Conservation (phyloP, 2,329 filamentous ascomycete genomes). For the Trichoderma pleuroti region DNA sequence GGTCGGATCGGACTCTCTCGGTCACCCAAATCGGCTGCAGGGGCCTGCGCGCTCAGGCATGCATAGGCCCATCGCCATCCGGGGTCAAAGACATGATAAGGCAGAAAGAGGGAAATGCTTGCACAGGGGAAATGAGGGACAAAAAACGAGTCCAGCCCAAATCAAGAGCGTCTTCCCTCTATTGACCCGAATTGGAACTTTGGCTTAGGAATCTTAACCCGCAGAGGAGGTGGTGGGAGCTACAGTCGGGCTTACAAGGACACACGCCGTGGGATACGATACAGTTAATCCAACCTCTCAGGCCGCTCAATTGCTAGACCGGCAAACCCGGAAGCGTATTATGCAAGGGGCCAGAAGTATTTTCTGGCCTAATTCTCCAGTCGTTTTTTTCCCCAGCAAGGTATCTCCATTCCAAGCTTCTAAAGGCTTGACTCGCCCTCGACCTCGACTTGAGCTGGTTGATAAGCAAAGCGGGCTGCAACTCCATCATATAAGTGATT, state of each 20-base stretch:
- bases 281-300: not conserved
- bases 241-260: not conserved
- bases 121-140: not conserved
- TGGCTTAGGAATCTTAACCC: not conserved
- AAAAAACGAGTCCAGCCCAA: not conserved
- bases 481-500: not conserved
- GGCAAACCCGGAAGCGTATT: not conserved
- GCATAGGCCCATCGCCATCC: conserved; percentile 4
- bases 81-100: not conserved
- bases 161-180: not conserved
- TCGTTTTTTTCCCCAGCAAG: not conserved
- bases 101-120: not conserved
- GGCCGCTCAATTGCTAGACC: not conserved
- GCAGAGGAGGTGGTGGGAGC: not conserved
- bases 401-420: not conserved
- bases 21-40: not conserved
- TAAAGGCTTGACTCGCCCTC: not conserved
- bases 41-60: not conserved
- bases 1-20: not conserved
- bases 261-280: not conserved
- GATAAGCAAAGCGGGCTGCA: not conserved
- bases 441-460: not conserved
- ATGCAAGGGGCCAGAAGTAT: not conserved
- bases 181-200: not conserved
- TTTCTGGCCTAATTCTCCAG: not conserved